phyloP scores from a whole-genome alignment of 768 basidiomycete genomes.

The Hemileccinum rubropunctum region DNA sequence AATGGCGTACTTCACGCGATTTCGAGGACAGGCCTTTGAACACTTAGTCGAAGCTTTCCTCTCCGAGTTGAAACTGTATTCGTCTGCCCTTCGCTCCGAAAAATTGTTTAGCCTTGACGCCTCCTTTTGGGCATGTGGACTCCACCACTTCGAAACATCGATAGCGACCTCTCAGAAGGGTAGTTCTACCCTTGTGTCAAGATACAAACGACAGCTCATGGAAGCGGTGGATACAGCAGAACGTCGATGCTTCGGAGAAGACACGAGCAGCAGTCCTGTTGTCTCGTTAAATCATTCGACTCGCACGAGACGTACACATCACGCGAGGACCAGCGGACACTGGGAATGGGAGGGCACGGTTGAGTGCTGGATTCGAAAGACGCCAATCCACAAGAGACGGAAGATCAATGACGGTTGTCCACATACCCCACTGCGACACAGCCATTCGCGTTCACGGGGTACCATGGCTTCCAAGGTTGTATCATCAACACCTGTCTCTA shows the following conservation, averaged over 20 bases:
- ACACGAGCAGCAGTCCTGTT: constrained; percentile 13
- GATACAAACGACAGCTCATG: constrained; percentile 41
- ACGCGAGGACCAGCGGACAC: constrained; percentile 24
- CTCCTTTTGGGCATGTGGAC: constrained; percentile 51
- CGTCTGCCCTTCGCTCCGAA: constrained; percentile 31
- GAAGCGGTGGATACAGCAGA: constrained; percentile 52
- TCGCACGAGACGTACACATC: constrained; percentile 5
- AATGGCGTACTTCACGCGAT: constrained; percentile 20
- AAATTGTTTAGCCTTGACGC: constrained; percentile 44
- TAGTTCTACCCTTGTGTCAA: constrained; percentile 25
- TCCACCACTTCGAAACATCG: constrained; percentile 43
- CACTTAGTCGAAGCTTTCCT: constrained; percentile 26
- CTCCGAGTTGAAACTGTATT: constrained; percentile 22
- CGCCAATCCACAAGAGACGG: constrained; percentile 30
- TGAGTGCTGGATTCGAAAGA: constrained; percentile 43
- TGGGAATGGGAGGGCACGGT: constrained; percentile 52
- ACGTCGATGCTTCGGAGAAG: constrained; percentile 40
- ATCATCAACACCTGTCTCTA: neutral
- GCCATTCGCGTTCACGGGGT: neutral
- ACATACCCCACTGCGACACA: neutral
- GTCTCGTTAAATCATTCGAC: constrained; percentile 5
- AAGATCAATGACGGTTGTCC: constrained; percentile 7
- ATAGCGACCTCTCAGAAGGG: constrained; percentile 22
- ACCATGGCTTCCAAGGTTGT: neutral
- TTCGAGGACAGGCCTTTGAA: constrained; percentile 5